Evolutionary conservation across 164 flowering plant genomes (phyloP).

Genomic region (Taxillus chinensis): DNA sequence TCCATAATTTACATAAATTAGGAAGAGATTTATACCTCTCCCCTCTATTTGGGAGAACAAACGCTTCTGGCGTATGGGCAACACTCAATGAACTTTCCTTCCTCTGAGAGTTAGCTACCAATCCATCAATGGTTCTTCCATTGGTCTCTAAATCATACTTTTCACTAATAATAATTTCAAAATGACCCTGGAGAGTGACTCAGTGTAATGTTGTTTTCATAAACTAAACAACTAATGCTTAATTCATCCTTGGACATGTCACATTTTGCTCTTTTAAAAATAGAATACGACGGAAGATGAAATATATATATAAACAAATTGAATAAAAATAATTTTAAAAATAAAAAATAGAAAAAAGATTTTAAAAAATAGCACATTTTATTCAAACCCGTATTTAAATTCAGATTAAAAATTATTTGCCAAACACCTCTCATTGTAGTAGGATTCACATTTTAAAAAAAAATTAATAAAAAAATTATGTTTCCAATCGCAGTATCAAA

Average conservation of each 20-base stretch:
- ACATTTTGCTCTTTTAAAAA: conserved; percentile 27
- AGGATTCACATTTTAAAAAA: too few relatives aligned
- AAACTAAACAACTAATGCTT: conserved; percentile 23
- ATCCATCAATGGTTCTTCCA: conserved; percentile 20
- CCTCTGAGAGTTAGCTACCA: conserved; percentile 12
- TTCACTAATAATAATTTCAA: conserved; percentile 21
- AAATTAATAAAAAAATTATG: too few relatives aligned
- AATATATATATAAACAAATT: too few relatives aligned
- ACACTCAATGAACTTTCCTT: conserved; percentile 15
- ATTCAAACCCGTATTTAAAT: too few relatives aligned
- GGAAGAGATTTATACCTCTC: conserved; percentile 26
- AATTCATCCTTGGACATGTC: conserved; percentile 45
- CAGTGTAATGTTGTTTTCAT: conserved; percentile 17
- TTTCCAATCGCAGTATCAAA: too few relatives aligned
- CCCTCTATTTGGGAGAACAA: conserved; percentile 11
- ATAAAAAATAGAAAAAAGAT: too few relatives aligned
- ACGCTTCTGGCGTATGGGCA: conserved; percentile 14
- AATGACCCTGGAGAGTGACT: conserved; percentile 20
- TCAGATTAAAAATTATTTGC: too few relatives aligned
- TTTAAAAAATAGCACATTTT: too few relatives aligned
- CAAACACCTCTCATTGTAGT: too few relatives aligned
- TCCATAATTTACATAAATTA: neutral
- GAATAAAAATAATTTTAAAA: too few relatives aligned
- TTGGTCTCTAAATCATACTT: conserved; percentile 22
- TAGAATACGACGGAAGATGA: too few relatives aligned